A percentile compares a stretch with the other conserved stretches of the same genome.
phyloP scores from a whole-genome alignment of 441 rosid genomes.

The Gossypium gossypioides region DNA sequence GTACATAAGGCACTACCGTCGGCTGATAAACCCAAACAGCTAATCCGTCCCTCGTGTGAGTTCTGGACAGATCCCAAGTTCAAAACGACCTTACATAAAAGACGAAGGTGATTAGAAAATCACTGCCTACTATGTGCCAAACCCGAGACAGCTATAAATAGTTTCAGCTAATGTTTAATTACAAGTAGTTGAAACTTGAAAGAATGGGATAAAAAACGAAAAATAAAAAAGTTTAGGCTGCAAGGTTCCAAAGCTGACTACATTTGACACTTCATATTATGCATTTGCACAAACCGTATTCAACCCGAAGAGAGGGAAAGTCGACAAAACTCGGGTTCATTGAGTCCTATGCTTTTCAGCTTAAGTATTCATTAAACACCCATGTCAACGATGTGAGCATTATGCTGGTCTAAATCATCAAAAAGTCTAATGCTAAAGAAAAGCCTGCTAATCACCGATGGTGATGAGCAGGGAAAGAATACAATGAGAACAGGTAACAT shows the following conservation, averaged over 20 bases:
- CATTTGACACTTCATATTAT: not conserved
- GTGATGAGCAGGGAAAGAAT: not conserved
- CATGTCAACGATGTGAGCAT: not conserved
- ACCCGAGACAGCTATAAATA: not conserved
- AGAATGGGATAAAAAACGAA: not conserved
- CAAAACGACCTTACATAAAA: conserved; percentile 58
- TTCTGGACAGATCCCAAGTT: conserved; percentile 64
- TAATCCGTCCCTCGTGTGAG: conserved; percentile 66
- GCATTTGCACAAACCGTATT: not conserved
- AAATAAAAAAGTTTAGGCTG: not conserved
- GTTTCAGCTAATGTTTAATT: no score
- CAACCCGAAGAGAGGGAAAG: not conserved
- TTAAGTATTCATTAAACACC: not conserved
- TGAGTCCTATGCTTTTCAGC: not conserved
- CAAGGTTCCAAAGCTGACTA: not conserved
- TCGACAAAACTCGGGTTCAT: not conserved
- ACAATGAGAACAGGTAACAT: not conserved
- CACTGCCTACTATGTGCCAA: not conserved
- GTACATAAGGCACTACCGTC: conserved; percentile 99
- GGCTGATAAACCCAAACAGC: conserved; percentile 85
- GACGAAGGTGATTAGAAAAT: not conserved
- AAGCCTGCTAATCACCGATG: not conserved
- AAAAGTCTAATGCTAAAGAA: not conserved
- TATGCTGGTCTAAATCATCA: no score
- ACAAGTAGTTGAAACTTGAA: not conserved